Percentiles rank a stretch among this genome's conserved stretches.
Conservation (phyloP, 139 green algal genomes). For the Desmodesmus armatus region DNA sequence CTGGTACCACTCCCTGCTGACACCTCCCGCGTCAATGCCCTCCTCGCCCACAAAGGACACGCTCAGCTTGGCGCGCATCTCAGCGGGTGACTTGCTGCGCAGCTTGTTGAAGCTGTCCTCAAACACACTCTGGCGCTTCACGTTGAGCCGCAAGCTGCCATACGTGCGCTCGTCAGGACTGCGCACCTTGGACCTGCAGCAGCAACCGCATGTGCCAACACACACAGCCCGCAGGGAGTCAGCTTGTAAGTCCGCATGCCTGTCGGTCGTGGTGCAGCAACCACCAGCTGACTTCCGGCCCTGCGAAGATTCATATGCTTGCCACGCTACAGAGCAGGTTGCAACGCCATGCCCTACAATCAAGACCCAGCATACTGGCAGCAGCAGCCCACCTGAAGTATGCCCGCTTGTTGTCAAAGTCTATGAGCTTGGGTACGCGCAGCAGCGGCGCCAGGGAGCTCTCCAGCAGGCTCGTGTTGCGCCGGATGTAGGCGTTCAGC, state of each 20-base stretch:
- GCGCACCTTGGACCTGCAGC: slow-evolving; percentile 63
- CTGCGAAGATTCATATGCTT: background rate
- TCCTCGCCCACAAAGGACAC: slow-evolving; percentile 96
- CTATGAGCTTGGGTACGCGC: slow-evolving; percentile 85
- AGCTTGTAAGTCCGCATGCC: background rate
- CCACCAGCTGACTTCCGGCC: background rate
- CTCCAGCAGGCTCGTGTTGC: slow-evolving; percentile 85
- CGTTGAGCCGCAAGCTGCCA: slow-evolving; percentile 80
- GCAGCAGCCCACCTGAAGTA: slow-evolving; percentile 74
- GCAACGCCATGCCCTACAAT: background rate
- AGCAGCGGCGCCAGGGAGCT: slow-evolving; percentile 83
- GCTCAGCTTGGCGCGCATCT: slow-evolving; percentile 85
- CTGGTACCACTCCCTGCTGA: slow-evolving; percentile 97
- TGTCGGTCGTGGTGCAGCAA: background rate
- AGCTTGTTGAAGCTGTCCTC: slow-evolving; percentile 99
- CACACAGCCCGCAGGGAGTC: background rate
- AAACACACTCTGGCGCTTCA: slow-evolving; percentile 92
- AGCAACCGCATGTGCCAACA: background rate
- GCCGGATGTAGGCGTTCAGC: slow-evolving; percentile 91
- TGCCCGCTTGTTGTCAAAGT: slow-evolving; percentile 99
- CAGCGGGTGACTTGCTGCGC: slow-evolving; percentile 77
- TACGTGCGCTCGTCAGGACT: slow-evolving; percentile 65
- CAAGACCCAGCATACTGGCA: background rate
- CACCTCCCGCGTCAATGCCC: slow-evolving; percentile 96
- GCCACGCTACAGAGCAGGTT: too few species aligned